These are phyloP conservation scores for Fragaria vesca DNA, from an alignment of 306 rosid genomes.

Conservation along the genomic window DNA sequence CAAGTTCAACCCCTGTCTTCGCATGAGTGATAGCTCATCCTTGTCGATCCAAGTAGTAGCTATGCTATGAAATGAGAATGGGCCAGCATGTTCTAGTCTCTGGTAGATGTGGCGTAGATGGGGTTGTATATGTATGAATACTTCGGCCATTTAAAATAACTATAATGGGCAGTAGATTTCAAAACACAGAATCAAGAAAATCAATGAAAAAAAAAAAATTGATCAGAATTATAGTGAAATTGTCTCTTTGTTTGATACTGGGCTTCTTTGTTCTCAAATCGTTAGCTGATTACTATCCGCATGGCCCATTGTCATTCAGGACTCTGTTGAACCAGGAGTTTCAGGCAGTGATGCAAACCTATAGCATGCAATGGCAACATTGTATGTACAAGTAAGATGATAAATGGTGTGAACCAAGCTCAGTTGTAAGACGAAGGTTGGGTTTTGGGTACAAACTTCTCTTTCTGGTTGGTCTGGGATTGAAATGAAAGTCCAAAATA, in stretches of 20 bases:
- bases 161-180: background rate
- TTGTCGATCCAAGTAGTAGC: background rate
- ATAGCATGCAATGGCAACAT: background rate
- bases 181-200: conserved; percentile 6
- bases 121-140: conserved; percentile 8
- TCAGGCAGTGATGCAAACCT: background rate
- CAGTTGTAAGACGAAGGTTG: background rate
- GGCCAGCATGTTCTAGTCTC: background rate
- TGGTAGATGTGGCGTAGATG: background rate
- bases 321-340: background rate
- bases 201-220: background rate
- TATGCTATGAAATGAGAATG: background rate
- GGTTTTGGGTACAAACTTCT: background rate
- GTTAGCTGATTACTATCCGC: background rate
- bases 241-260: background rate
- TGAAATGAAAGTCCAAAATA: background rate
- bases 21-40: conserved; percentile 42
- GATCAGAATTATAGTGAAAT: background rate
- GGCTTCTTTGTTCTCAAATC: background rate
- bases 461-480: background rate
- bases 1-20: conserved; percentile 45
- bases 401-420: background rate
- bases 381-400: background rate
- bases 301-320: background rate
- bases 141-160: background rate